phyloP scores from a whole-genome alignment of 2,329 filamentous ascomycete species.

The Harringtonia aguacate region DNA sequence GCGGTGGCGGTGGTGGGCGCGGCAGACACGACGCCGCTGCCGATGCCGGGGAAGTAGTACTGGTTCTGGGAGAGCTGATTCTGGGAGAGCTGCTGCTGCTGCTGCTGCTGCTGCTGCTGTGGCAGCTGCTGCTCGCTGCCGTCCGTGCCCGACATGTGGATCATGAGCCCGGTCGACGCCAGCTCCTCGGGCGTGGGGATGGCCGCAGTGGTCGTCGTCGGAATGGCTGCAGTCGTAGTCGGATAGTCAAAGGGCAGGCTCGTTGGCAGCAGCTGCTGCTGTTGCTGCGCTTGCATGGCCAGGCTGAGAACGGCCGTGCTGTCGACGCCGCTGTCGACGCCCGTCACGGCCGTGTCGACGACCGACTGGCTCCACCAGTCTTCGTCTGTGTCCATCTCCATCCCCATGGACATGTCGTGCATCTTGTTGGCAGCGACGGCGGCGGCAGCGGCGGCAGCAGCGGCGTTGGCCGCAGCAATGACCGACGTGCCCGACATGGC shows the following conservation, averaged over 20 bases:
- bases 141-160: slow-evolving; percentile 40
- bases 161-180: slow-evolving; percentile 32
- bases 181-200: slow-evolving; percentile 14
- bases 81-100: slow-evolving; percentile 9
- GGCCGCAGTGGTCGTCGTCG: neutral
- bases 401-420: too few relatives aligned
- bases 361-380: slow-evolving; percentile 12
- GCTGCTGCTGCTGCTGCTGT: slow-evolving; percentile 12
- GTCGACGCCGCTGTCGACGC: neutral
- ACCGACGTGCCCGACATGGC: slow-evolving; percentile 5
- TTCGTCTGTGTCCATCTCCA: slow-evolving; percentile 8
- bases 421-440: neutral
- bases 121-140: too few relatives aligned
- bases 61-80: slow-evolving; percentile 10
- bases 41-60: slow-evolving; percentile 9
- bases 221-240: neutral
- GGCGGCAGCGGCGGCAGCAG: neutral
- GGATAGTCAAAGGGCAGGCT: neutral
- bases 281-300: neutral
- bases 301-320: neutral
- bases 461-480: slow-evolving; percentile 7
- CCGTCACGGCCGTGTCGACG: slow-evolving; percentile 6
- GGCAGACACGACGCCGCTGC: neutral
- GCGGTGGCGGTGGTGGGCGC: neutral
- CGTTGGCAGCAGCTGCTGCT: too few relatives aligned